Evolutionary conservation across 495 filamentous ascomycete species (phyloP).

Genomic region (Talaromyces liani): DNA sequence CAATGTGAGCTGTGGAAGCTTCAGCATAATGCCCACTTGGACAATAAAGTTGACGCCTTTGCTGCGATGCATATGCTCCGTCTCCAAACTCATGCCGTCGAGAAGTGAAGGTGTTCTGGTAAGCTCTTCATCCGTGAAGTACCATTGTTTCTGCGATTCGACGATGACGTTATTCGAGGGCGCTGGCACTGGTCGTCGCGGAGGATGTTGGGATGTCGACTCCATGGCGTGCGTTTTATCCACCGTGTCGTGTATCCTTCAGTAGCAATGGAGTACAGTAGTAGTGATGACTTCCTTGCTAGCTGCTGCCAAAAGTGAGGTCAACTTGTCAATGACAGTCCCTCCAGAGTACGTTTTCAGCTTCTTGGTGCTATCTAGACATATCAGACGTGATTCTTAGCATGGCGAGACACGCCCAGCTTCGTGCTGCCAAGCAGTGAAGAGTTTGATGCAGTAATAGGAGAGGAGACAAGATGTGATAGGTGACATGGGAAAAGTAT

Average conservation of each 20-base stretch:
- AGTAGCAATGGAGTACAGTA: not conserved
- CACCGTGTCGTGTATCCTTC: not conserved
- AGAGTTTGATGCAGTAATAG: not conserved
- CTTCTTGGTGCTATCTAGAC: not conserved
- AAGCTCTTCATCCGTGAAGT: conserved; percentile 80
- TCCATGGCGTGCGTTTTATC: conserved; percentile 20
- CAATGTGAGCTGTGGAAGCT: conserved; percentile 84
- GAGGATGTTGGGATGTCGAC: conserved; percentile 18
- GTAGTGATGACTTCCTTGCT: not conserved
- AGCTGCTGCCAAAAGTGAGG: not conserved
- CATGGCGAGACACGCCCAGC: not conserved
- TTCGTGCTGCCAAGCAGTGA: conserved; percentile 1
- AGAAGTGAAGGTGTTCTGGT: conserved; percentile 72
- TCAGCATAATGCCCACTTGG: conserved; percentile 87
- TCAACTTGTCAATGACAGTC: not conserved
- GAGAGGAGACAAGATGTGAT: not conserved
- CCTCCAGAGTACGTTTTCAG: not conserved
- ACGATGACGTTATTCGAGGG: conserved; percentile 42
- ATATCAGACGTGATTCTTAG: not conserved
- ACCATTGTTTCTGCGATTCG: conserved; percentile 67
- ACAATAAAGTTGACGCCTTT: conserved; percentile 96
- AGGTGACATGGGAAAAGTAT: not conserved
- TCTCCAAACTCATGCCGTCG: conserved; percentile 66
- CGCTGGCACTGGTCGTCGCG: conserved; percentile 39
- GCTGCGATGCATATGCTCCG: conserved; percentile 69